These are phyloP conservation scores for Zanthoxylum bungeanum DNA, from an alignment of 345 rosid genomes.

Conservation along the genomic window DNA sequence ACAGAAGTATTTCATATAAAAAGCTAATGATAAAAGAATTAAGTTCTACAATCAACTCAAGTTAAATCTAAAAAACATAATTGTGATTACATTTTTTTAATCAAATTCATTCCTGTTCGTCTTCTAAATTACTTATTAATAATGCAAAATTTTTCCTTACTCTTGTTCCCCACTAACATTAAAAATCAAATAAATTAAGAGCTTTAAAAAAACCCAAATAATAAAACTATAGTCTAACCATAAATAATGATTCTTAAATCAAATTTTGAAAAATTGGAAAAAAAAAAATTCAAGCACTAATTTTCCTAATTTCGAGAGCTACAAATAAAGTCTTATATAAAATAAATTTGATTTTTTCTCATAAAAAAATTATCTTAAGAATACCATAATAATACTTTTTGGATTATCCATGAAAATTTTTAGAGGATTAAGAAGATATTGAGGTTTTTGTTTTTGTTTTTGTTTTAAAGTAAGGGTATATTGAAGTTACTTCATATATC, in stretches of 20 bases:
- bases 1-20: not conserved
- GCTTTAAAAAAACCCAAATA: not conserved
- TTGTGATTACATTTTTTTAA: not conserved
- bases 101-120: not conserved
- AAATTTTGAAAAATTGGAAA: no score
- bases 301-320: not conserved
- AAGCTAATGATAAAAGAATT: not conserved
- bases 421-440: not conserved
- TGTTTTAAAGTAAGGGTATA: not conserved
- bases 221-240: not conserved
- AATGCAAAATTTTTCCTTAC: not conserved
- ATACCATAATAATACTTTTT: not conserved
- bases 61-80: not conserved
- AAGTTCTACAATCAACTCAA: not conserved
- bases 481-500: not conserved
- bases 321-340: not conserved
- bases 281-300: not conserved
- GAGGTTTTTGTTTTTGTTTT: not conserved
- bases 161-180: not conserved
- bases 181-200: not conserved
- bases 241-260: not conserved
- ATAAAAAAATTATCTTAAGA: not conserved
- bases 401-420: not conserved
- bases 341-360: not conserved
- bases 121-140: not conserved